Percentiles rank a stretch among this genome's conserved stretches.
These are phyloP conservation scores for Chlorella vulgaris DNA, from an alignment of 139 green algal genomes.

Conservation along the genomic window DNA sequence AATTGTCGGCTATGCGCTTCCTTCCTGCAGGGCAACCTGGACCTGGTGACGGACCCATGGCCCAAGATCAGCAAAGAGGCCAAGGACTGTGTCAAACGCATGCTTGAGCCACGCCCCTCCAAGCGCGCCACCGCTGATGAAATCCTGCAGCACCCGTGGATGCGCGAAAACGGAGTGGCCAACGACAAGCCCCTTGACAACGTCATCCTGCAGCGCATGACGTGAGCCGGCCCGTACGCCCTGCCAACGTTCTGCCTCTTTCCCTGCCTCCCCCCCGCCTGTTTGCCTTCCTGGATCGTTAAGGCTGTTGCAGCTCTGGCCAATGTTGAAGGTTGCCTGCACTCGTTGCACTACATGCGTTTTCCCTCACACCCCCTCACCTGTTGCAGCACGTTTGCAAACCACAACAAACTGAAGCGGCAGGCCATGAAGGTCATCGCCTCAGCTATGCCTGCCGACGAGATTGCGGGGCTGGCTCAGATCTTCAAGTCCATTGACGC, in stretches of 20 bases:
- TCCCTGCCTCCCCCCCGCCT: too few species aligned
- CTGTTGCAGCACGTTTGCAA: constrained; percentile 75
- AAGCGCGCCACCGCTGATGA: constrained; percentile 23
- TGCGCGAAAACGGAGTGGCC: constrained; percentile 60
- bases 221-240: too few species aligned
- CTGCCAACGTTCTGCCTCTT: too few species aligned
- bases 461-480: constrained; percentile 89
- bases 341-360: too few species aligned
- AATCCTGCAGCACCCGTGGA: constrained; percentile 51
- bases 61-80: constrained; percentile 68
- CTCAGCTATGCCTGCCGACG: constrained; percentile 79
- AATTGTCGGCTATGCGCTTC: too few species aligned
- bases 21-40: constrained; percentile 66
- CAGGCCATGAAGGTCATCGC: constrained; percentile 94
- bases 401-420: constrained; percentile 97
- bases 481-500: constrained; percentile 93
- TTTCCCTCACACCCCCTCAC: not conserved
- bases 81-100: constrained; percentile 83
- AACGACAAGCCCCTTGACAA: constrained; percentile 62
- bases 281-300: too few species aligned
- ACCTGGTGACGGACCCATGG: constrained; percentile 78
- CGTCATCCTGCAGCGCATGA: constrained; percentile 71
- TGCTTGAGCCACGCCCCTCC: constrained; percentile 69
- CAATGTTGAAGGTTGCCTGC: not conserved
- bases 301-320: too few species aligned